Evolutionary conservation across 495 filamentous ascomycete species (phyloP).

Genomic region (Delitschia confertaspora): DNA sequence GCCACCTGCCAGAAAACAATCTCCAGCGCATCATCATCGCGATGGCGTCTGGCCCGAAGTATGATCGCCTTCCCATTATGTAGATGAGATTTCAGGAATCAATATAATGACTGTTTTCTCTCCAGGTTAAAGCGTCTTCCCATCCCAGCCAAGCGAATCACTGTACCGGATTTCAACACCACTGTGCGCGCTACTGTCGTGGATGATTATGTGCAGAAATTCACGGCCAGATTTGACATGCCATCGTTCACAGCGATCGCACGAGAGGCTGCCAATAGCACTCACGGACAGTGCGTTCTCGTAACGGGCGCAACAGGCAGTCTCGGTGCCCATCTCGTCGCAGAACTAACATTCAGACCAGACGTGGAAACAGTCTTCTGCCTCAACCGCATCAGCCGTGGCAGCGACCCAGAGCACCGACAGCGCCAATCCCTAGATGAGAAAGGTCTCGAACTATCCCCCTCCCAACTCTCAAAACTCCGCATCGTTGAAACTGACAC

Average conservation of each 20-base stretch:
- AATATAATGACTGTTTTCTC: too few species aligned
- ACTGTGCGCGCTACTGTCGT: slow-evolving; percentile 5
- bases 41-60: neutral
- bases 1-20: slow-evolving; percentile 26
- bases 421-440: slow-evolving; percentile 36
- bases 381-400: slow-evolving; percentile 39
- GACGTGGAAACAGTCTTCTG: slow-evolving; percentile 39
- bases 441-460: slow-evolving; percentile 33
- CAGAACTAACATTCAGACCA: slow-evolving; percentile 30
- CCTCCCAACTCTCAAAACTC: slow-evolving; percentile 33
- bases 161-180: neutral
- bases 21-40: slow-evolving; percentile 30
- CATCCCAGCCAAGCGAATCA: too few species aligned
- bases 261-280: too few species aligned
- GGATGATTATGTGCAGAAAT: neutral
- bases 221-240: neutral
- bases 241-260: too few species aligned
- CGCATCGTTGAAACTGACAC: slow-evolving; percentile 43
- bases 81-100: too few species aligned
- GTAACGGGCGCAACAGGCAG: slow-evolving; percentile 36
- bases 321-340: slow-evolving; percentile 39
- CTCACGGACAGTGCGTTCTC: too few species aligned
- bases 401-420: slow-evolving; percentile 27
- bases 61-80: neutral
- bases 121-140: too few species aligned